A percentile compares a stretch with the other conserved stretches of the same genome.
phyloP scores from a whole-genome alignment of 1,139 yeast species.

The Hyphopichia khmerensis region DNA sequence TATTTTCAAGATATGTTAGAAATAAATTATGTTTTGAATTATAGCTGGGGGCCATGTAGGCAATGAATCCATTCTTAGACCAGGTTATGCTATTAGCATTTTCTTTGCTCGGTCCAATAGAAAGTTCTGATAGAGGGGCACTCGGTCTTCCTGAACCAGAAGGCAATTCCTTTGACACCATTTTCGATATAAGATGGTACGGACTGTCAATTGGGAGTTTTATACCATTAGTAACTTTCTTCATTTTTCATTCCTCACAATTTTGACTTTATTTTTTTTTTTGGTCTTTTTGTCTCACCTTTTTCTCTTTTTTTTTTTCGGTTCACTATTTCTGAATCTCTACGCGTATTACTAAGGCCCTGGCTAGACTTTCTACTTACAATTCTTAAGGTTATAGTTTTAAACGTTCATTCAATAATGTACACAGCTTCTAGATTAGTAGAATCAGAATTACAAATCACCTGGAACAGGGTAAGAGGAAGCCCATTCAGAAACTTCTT shows the following conservation, averaged over 20 bases:
- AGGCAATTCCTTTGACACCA: not conserved
- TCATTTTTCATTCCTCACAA: not conserved
- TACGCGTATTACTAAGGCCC: no score
- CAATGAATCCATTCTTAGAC: conserved; percentile 76
- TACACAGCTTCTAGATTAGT: not conserved
- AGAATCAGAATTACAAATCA: conserved; percentile 39
- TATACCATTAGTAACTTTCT: no score
- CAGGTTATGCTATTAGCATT: conserved; percentile 48
- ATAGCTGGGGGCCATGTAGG: conserved; percentile 43
- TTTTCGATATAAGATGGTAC: no score
- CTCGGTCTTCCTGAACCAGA: not conserved
- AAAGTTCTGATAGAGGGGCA: not conserved
- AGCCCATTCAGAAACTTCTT: conserved; percentile 67
- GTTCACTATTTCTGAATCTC: no score
- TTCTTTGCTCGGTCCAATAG: not conserved
- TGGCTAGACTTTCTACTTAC: no score
- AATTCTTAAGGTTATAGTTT: not conserved
- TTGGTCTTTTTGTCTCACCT: no score
- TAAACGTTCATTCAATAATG: not conserved
- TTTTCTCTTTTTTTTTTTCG: not conserved
- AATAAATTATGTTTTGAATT: conserved; percentile 33
- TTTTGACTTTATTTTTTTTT: not conserved
- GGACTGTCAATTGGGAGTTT: no score
- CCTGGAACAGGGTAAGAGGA: conserved; percentile 78
- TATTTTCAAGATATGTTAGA: conserved; percentile 61